These are phyloP conservation scores for Tuber borchii DNA, from an alignment of 495 filamentous ascomycete genomes.

Conservation along the genomic window DNA sequence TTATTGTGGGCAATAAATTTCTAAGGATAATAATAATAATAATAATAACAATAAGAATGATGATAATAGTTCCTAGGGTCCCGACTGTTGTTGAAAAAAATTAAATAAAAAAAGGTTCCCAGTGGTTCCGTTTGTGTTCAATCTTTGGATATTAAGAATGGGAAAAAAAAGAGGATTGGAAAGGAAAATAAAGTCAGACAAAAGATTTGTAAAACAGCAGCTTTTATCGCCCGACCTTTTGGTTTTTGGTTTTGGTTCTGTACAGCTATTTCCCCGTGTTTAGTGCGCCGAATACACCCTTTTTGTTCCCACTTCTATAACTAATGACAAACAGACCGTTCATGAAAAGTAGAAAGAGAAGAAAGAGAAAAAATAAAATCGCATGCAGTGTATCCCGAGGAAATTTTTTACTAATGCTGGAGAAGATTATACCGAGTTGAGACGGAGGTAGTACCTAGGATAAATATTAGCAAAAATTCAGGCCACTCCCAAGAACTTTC, in stretches of 20 bases:
- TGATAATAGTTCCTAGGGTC: neutral
- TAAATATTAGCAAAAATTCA: slow-evolving; percentile 13
- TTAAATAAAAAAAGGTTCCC: neutral
- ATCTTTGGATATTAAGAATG: neutral
- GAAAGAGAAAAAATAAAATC: neutral
- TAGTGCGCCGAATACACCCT: neutral
- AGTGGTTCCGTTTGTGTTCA: neutral
- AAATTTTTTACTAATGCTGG: neutral
- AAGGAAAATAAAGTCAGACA: neutral
- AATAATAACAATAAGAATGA: neutral
- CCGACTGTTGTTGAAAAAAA: neutral
- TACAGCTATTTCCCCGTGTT: neutral
- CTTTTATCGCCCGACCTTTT: neutral
- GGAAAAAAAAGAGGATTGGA: neutral
- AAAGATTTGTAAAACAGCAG: neutral
- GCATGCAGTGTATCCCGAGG: neutral
- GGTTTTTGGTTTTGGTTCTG: neutral
- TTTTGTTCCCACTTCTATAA: slow-evolving; percentile 5
- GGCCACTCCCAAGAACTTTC: neutral
- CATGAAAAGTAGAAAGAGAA: neutral
- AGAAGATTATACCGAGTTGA: slow-evolving; percentile 24
- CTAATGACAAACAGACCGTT: slow-evolving; percentile 4
- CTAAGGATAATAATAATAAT: neutral
- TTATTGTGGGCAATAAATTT: neutral
- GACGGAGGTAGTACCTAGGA: slow-evolving; percentile 35